Evolutionary conservation across 2,329 filamentous ascomycete species (phyloP).

Genomic region (Botrytis paeoniae): DNA sequence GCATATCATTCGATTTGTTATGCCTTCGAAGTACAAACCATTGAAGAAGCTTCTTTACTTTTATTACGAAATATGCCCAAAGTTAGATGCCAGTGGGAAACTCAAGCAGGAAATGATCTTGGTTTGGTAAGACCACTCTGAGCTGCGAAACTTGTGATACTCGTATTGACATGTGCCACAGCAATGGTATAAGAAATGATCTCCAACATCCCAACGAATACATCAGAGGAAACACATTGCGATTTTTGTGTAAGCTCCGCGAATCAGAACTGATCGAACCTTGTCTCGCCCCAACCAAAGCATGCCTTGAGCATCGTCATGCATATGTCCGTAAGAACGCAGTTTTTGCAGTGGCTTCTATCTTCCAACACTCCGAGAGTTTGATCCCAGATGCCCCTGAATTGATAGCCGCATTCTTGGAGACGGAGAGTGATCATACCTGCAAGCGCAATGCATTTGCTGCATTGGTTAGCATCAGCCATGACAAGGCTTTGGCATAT

Average conservation of each 20-base stretch:
- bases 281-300: constrained; percentile 84
- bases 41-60: constrained; percentile 99
- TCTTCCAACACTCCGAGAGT: constrained; percentile 84
- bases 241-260: constrained; percentile 93
- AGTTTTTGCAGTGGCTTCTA: constrained; percentile 89
- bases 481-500: constrained; percentile 87
- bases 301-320: constrained; percentile 92
- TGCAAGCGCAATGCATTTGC: constrained; percentile 98
- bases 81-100: constrained; percentile 88
- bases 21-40: constrained; percentile 95
- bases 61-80: constrained; percentile 98
- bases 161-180: constrained; percentile 40
- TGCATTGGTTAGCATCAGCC: constrained; percentile 84
- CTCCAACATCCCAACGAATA: constrained; percentile 98
- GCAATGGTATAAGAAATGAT: constrained; percentile 97
- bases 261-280: constrained; percentile 96
- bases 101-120: constrained; percentile 99
- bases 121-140: constrained; percentile 68
- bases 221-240: constrained; percentile 94
- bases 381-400: constrained; percentile 95
- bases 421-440: constrained; percentile 85
- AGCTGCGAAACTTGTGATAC: constrained; percentile 1
- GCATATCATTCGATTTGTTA: constrained; percentile 99
- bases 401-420: constrained; percentile 83
- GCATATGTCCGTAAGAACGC: constrained; percentile 98